Evolutionary conservation across 768 basidiomycete genomes (phyloP).

Genomic region (Tulasnella sp.): DNA sequence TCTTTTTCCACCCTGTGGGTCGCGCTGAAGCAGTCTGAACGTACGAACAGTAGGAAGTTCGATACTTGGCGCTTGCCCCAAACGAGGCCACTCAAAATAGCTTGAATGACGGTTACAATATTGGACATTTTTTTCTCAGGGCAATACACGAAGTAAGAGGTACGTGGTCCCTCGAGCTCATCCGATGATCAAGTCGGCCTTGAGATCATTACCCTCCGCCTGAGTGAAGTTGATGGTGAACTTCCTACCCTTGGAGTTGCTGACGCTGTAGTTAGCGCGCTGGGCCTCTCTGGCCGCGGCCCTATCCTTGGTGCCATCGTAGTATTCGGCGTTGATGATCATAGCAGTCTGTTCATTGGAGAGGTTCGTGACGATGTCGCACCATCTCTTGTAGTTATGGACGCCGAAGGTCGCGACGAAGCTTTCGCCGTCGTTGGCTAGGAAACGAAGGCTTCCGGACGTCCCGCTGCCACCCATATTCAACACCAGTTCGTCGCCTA

Average conservation of each 20-base stretch:
- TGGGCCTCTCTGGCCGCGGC: slow-evolving; percentile 7
- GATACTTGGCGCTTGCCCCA: no score
- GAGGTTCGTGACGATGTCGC: slow-evolving; percentile 31
- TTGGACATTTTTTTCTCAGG: no score
- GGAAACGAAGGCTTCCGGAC: slow-evolving; percentile 31
- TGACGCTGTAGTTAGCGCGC: slow-evolving; percentile 13
- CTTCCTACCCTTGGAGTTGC: slow-evolving; percentile 15
- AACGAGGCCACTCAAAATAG: no score
- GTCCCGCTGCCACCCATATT: slow-evolving; percentile 33
- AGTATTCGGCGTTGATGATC: slow-evolving; percentile 27
- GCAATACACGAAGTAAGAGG: no score
- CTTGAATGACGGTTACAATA: no score
- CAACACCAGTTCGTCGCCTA: slow-evolving; percentile 23
- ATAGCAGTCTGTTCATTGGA: slow-evolving; percentile 22
- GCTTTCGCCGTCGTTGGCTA: slow-evolving; percentile 24
- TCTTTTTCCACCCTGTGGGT: no score
- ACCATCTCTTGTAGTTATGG: slow-evolving; percentile 34
- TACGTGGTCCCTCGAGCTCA: no score
- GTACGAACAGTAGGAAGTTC: no score
- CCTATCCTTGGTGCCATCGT: slow-evolving; percentile 18
- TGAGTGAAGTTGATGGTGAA: slow-evolving; percentile 14
- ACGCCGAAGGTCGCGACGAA: slow-evolving; percentile 32
- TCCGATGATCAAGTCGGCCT: slow-evolving; percentile 14
- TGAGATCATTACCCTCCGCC: slow-evolving; percentile 17
- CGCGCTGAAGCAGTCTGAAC: no score